A percentile compares a stretch with the other conserved stretches of the same genome.
Evolutionary conservation across 371 early-diverging fungal genomes (phyloP).

Genomic region (Thermomucor indicae-seudaticae): DNA sequence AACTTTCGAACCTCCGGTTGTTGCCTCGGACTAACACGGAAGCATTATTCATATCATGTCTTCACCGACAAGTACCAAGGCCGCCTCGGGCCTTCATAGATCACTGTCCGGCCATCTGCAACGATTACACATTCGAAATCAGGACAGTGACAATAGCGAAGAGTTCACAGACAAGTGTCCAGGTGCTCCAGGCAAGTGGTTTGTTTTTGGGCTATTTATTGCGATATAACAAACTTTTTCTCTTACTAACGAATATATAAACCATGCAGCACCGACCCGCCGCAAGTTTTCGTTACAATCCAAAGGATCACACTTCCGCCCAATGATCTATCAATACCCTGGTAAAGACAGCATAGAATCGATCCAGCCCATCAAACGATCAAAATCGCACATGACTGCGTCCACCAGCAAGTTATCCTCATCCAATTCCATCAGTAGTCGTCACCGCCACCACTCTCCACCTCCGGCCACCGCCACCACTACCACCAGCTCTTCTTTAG

Average conservation of each 20-base stretch:
- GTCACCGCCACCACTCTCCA: constrained; percentile 24
- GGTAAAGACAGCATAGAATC: constrained; percentile 2
- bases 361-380: constrained; percentile 10
- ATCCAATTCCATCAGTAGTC: constrained; percentile 20
- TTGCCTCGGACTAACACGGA: too few species aligned
- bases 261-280: background rate
- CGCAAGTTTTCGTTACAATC: constrained; percentile 13
- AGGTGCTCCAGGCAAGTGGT: constrained; percentile 6
- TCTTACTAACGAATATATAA: background rate
- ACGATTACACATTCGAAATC: constrained; percentile 31
- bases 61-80: constrained; percentile 24
- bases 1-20: too few species aligned
- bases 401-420: constrained; percentile 33
- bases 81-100: constrained; percentile 32
- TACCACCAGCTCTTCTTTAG: too few species aligned
- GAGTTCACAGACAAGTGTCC: constrained; percentile 10
- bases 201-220: too few species aligned
- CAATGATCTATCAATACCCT: constrained; percentile 5
- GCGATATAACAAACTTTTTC: background rate
- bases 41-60: too few species aligned
- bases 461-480: constrained; percentile 18
- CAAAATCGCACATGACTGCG: constrained; percentile 14
- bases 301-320: constrained; percentile 5
- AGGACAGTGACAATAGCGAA: constrained; percentile 11
- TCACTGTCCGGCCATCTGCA: constrained; percentile 45